Conservation (phyloP, 1,139 yeast species). For the Candida glucosophila region DNA sequence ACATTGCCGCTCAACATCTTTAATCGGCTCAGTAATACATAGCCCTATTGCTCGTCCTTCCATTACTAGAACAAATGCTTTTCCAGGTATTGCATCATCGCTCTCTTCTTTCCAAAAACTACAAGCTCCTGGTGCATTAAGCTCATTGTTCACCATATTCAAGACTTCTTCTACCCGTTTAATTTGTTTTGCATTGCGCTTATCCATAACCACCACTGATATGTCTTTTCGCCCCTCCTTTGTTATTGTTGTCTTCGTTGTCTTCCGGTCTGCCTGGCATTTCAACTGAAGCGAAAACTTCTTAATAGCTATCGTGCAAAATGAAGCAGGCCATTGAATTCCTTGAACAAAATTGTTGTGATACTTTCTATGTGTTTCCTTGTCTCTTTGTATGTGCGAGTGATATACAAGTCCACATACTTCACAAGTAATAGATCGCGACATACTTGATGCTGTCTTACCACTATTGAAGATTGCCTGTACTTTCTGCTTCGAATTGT, state of each 20-base stretch:
- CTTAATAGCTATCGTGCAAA: conserved; percentile 20
- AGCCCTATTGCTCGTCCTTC: conserved; percentile 43
- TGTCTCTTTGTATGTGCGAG: conserved; percentile 36
- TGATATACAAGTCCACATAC: conserved; percentile 57
- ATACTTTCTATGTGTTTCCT: conserved; percentile 37
- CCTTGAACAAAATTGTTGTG: conserved; percentile 44
- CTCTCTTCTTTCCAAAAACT: conserved; percentile 32
- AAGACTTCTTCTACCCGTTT: conserved; percentile 21
- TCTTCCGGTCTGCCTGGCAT: conserved; percentile 1
- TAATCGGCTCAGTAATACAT: conserved; percentile 35
- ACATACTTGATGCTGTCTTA: conserved; percentile 3
- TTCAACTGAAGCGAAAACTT: conserved; percentile 13
- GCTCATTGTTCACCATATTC: conserved; percentile 46
- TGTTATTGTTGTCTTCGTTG: conserved; percentile 2
- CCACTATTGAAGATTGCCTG: conserved; percentile 9
- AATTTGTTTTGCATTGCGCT: conserved; percentile 11
- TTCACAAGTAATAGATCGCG: conserved; percentile 29
- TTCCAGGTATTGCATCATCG: conserved; percentile 19
- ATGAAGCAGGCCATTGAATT: conserved; percentile 25
- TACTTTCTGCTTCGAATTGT: conserved; percentile 5
- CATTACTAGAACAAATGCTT: conserved; percentile 38
- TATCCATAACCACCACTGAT: conserved; percentile 10
- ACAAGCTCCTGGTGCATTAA: conserved; percentile 50
- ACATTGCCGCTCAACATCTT: conserved; percentile 12
- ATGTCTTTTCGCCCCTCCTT: conserved; percentile 5